Percentiles rank a stretch among this genome's conserved stretches.
Conservation (phyloP, 352 stramenopile genomes). For the Pythium monospermum region DNA sequence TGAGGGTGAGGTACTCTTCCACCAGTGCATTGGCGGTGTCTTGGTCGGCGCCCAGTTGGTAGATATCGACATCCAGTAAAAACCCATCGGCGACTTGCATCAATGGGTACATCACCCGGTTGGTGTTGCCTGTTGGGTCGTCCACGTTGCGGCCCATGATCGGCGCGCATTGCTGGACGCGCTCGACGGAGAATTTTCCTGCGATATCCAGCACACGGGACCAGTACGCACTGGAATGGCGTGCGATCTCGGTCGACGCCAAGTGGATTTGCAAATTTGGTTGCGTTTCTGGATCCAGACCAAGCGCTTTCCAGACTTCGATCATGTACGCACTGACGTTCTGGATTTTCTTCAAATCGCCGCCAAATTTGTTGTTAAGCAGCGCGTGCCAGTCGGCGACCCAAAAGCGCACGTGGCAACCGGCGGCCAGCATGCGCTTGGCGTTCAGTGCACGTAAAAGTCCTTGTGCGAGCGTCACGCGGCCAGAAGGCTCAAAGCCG, state of each 20-base stretch:
- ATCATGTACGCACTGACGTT: conserved; percentile 95
- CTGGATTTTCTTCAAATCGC: conserved; percentile 96
- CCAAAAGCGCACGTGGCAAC: conserved; percentile 97
- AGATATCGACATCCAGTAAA: conserved; percentile 98
- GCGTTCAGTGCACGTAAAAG: conserved; percentile 96
- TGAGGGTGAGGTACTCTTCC: conserved; percentile 95
- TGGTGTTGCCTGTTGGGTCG: conserved; percentile 85
- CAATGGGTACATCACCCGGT: conserved; percentile 94
- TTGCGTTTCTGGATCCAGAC: conserved; percentile 89
- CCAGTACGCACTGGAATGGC: conserved; percentile 89
- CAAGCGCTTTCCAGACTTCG: conserved; percentile 98
- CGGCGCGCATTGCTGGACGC: conserved; percentile 97
- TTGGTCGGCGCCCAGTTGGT: conserved; percentile 98
- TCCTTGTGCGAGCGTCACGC: conserved; percentile 97
- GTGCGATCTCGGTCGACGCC: conserved; percentile 94
- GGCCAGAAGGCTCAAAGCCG: conserved; percentile 97
- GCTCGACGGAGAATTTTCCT: conserved; percentile 82
- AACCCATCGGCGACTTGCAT: conserved; percentile 99
- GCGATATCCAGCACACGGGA: conserved; percentile 91
- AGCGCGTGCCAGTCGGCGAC: conserved; percentile 98
- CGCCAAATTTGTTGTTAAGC: conserved; percentile 99
- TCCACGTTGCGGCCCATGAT: conserved; percentile 96
- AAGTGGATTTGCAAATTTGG: conserved; percentile 97
- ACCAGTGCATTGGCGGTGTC: conserved; percentile 94
- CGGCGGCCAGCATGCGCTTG: conserved; percentile 77